Conservation (phyloP, 2,329 filamentous ascomycete genomes). For the Pyrenophora graminea region DNA sequence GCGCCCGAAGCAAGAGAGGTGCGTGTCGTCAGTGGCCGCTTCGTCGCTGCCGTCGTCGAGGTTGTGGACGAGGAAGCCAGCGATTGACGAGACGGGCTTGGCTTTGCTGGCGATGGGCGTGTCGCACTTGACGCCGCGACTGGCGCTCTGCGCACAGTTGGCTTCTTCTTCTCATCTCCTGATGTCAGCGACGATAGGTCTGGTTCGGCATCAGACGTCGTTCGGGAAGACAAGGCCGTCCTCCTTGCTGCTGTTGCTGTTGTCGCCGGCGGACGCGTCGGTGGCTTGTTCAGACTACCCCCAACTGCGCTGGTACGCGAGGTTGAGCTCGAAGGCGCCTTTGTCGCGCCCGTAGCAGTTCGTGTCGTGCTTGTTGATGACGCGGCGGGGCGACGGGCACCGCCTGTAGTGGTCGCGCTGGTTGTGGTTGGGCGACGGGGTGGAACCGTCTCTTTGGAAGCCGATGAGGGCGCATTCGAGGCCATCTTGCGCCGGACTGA, state of each 20-base stretch:
- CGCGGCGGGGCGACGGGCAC: slow-evolving; percentile 33
- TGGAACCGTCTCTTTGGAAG: slow-evolving; percentile 34
- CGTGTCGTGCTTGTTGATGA: slow-evolving; percentile 25
- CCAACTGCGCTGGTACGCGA: slow-evolving; percentile 33
- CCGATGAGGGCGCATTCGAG: slow-evolving; percentile 32
- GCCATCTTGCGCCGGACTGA: slow-evolving; percentile 42
- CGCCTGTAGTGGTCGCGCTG: slow-evolving; percentile 24
- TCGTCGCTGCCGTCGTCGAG: slow-evolving; percentile 26
- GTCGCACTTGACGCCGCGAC: slow-evolving; percentile 22
- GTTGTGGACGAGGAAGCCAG: slow-evolving; percentile 7
- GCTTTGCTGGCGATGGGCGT: slow-evolving; percentile 32
- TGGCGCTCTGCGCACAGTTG: slow-evolving; percentile 33
- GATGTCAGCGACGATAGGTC: slow-evolving; percentile 42
- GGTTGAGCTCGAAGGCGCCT: slow-evolving; percentile 28
- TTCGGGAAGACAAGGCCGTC: slow-evolving; percentile 26
- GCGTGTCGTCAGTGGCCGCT: slow-evolving; percentile 38
- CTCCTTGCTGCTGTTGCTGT: slow-evolving; percentile 28
- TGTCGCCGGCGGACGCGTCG: slow-evolving; percentile 39
- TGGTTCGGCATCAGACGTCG: slow-evolving; percentile 37
- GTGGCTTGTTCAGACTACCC: slow-evolving; percentile 43
- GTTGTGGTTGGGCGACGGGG: slow-evolving; percentile 34
- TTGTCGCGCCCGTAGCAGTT: slow-evolving; percentile 33
- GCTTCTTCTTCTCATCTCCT: slow-evolving; percentile 44
- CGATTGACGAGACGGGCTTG: slow-evolving; percentile 11
- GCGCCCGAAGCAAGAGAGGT: slow-evolving; percentile 34